Conservation (phyloP, 1,284 basidiomycete genomes). For the Ganoderma multipileum region DNA sequence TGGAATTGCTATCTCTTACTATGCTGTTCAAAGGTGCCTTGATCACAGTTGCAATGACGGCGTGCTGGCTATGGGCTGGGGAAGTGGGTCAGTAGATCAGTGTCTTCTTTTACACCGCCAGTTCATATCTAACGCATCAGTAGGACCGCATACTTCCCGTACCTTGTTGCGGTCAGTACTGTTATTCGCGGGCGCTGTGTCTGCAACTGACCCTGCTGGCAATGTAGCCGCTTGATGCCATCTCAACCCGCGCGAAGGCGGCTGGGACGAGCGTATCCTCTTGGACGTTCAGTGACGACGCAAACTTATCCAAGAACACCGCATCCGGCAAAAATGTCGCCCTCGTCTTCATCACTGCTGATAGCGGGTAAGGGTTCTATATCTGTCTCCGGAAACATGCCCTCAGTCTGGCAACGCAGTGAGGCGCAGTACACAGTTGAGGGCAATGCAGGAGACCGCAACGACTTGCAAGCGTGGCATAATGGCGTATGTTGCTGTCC, state of each 20-base stretch:
- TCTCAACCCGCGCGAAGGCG: conserved; percentile 47
- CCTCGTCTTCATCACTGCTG: conserved; percentile 31
- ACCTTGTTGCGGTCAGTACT: conserved; percentile 51
- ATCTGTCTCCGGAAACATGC: not conserved
- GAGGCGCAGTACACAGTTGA: conserved; percentile 69
- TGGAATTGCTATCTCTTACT: not conserved
- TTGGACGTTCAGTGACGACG: conserved; percentile 61
- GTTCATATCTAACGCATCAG: not conserved
- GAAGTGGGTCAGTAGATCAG: conserved; percentile 45
- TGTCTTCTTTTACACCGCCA: not conserved
- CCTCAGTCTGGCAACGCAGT: conserved; percentile 53
- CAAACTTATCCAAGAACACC: conserved; percentile 47
- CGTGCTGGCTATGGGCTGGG: conserved; percentile 72
- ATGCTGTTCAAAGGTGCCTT: conserved; percentile 41
- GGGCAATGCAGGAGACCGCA: conserved; percentile 70
- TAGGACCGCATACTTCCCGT: conserved; percentile 56
- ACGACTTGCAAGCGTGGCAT: conserved; percentile 71
- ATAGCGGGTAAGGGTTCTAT: conserved; percentile 22
- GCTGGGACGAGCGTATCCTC: conserved; percentile 51
- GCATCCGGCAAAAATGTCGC: conserved; percentile 46
- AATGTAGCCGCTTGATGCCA: conserved; percentile 44
- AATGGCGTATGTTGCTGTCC: not conserved
- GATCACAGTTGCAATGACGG: conserved; percentile 58
- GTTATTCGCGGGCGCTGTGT: too few species aligned
- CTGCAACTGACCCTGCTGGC: not conserved